Conservation (phyloP, 2,329 filamentous ascomycete genomes). For the Dryadomyces sulphureus region DNA sequence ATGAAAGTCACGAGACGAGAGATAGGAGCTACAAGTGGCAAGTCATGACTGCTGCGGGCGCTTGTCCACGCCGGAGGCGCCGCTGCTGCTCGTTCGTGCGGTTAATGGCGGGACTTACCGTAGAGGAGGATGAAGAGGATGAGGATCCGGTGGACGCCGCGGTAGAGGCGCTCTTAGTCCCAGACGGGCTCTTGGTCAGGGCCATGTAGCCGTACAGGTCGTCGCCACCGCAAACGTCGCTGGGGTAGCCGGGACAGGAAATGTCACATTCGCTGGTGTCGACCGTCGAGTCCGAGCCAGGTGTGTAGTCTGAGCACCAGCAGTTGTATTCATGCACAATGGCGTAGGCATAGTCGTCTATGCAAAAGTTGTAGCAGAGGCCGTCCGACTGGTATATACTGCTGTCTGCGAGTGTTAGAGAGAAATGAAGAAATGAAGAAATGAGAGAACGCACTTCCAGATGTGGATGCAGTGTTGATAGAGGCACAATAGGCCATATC, state of each 20-base stretch:
- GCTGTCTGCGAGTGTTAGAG: conserved; percentile 24
- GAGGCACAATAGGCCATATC: conserved; percentile 28
- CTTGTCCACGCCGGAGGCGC: neutral
- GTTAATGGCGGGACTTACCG: conserved; percentile 5
- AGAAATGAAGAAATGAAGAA: neutral
- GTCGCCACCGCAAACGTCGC: conserved; percentile 49
- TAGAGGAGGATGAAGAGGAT: neutral
- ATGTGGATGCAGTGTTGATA: conserved; percentile 27
- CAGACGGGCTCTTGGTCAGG: conserved; percentile 36
- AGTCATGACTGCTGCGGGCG: neutral
- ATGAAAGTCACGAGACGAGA: neutral
- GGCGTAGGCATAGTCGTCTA: conserved; percentile 45
- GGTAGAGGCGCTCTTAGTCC: conserved; percentile 25
- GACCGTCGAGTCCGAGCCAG: conserved; percentile 27
- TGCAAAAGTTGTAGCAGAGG: conserved; percentile 48
- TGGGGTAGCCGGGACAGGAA: conserved; percentile 53
- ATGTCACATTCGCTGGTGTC: conserved; percentile 33
- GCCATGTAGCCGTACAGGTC: conserved; percentile 52
- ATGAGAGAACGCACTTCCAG: conserved; percentile 22
- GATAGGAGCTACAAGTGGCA: neutral
- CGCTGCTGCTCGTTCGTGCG: neutral
- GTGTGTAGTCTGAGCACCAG: conserved; percentile 62
- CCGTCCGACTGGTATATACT: conserved; percentile 55
- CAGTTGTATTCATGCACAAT: conserved; percentile 50
- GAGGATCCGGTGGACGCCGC: neutral